Evolutionary conservation across 371 early-diverging fungal genomes (phyloP).

Genomic region (Mortierella sp.): DNA sequence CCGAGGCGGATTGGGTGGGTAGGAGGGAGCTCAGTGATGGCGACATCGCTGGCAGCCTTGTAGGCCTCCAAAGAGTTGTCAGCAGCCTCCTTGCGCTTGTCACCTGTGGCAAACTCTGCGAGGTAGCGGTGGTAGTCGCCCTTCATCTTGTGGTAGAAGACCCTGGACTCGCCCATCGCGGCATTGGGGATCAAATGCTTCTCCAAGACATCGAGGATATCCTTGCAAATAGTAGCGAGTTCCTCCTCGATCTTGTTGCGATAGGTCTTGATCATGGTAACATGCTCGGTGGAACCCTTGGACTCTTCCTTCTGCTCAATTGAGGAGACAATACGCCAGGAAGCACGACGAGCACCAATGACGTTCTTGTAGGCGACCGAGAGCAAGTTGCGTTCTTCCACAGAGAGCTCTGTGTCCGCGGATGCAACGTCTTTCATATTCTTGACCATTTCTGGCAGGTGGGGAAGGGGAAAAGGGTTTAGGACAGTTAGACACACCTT

Average conservation of each 20-base stretch:
- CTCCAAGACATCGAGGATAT: conserved; percentile 94
- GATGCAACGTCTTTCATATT: conserved; percentile 91
- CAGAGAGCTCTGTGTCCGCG: conserved; percentile 82
- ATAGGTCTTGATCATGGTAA: conserved; percentile 91
- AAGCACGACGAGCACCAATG: conserved; percentile 98
- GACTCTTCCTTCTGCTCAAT: conserved; percentile 98
- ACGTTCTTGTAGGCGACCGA: conserved; percentile 99
- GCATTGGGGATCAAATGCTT: conserved; percentile 90
- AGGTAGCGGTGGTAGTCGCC: conserved; percentile 99
- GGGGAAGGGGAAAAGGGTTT: not conserved
- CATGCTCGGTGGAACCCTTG: conserved; percentile 89
- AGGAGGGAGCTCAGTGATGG: conserved; percentile 92
- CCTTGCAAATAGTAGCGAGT: conserved; percentile 94
- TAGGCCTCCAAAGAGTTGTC: conserved; percentile 95
- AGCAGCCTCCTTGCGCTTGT: conserved; percentile 88
- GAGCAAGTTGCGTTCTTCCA: conserved; percentile 98
- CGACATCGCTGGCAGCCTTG: conserved; percentile 95
- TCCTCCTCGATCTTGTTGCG: conserved; percentile 94
- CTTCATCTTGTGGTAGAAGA: conserved; percentile 99
- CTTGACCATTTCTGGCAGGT: conserved; percentile 89
- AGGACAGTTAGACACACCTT: too few relatives aligned
- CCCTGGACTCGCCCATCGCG: conserved; percentile 94
- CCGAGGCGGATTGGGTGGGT: conserved; percentile 99
- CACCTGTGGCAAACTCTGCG: conserved; percentile 95
- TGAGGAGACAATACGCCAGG: conserved; percentile 99